Percentiles rank a stretch among this genome's conserved stretches.
phyloP scores from a whole-genome alignment of 345 rosid species.

The Rhodomyrtus tomentosa region DNA sequence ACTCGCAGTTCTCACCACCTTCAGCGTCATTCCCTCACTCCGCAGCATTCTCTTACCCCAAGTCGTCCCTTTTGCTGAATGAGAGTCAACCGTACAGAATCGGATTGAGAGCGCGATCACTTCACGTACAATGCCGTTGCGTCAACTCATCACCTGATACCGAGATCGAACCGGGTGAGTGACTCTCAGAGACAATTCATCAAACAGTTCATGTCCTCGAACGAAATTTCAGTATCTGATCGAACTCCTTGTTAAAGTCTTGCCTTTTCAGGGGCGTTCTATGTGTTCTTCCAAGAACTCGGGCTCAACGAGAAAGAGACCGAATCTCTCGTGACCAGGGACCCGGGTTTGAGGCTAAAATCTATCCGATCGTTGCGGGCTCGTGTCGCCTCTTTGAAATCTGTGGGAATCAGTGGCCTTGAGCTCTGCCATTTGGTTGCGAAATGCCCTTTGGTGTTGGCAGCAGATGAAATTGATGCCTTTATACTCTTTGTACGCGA shows the following conservation, averaged over 20 bases:
- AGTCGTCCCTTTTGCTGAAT: neutral
- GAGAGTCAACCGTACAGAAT: neutral
- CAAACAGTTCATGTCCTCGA: fast-evolving
- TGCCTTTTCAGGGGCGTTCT: neutral
- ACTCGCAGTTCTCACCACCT: neutral
- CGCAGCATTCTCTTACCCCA: neutral
- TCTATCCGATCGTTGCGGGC: slow-evolving; percentile 22
- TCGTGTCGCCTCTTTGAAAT: slow-evolving; percentile 32
- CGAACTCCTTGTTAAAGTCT: neutral
- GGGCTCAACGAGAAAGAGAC: slow-evolving; percentile 19
- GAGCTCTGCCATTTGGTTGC: slow-evolving; percentile 36
- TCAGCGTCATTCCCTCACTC: neutral
- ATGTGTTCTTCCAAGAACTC: slow-evolving; percentile 18
- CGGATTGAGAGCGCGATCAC: neutral
- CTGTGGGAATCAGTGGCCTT: slow-evolving; percentile 33
- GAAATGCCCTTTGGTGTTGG: slow-evolving; percentile 36
- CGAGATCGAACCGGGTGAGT: neutral
- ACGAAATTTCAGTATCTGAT: neutral
- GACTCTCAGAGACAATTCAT: neutral
- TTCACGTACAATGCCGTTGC: neutral
- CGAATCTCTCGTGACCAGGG: slow-evolving; percentile 18
- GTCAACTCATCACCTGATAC: neutral
- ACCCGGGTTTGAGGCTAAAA: slow-evolving; percentile 21
- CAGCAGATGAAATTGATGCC: slow-evolving; percentile 35
- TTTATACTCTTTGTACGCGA: slow-evolving; percentile 27